Base-by-base conservation (phyloP, 305 asterid species). In the Rubia tinctorum region DNA sequence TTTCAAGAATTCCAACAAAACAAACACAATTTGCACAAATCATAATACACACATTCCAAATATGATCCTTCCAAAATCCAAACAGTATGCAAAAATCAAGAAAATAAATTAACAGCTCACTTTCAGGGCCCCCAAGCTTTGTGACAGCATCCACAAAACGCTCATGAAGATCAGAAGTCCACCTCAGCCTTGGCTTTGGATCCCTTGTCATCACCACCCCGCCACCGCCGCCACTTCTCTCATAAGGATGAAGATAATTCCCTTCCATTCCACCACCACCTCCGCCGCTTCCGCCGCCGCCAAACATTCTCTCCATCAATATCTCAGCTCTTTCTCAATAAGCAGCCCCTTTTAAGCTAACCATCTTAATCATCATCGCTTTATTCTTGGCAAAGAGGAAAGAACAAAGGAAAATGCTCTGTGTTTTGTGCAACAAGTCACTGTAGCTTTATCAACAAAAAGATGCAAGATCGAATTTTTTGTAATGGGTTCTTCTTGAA, bases 81-180 rank as follows among this genome's bases (percentile, higher is more conserved):
- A 67, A 42, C 40, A 58, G 25, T 17, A 64, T 44, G 27, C 2
- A 22, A 68, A 40, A 49, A 40, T 34, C 18, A 37, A 61, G 42
- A 62, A 73, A 40, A 2, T 4, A 64, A 25, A 72, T n/a, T 3
- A 25, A 69, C 0, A 25, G 81, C 96, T 93, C 44, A 93, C 98
- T 87, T 5, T 88, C 91, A 71, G 96, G 96, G 76, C 97, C 97
- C 72, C 98, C 98, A 79, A 93, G 98, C 86, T 89, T 88, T 6
- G 97, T 82, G 68, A 93, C 97, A 68, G 98, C 98, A 78, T 88
- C 96, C 56, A 93, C 97, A 80, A 93, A 93, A 43, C 96, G 93
- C 75, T 91, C 90, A 82, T 91, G 97, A 79, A 93, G 82, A 88
- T 93, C 98, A 68, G 90, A 82, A 39, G 95, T 93, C 97, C 97